phyloP scores from a whole-genome alignment of 1,139 yeast genomes.

The Yamadazyma songkhlaensis region DNA sequence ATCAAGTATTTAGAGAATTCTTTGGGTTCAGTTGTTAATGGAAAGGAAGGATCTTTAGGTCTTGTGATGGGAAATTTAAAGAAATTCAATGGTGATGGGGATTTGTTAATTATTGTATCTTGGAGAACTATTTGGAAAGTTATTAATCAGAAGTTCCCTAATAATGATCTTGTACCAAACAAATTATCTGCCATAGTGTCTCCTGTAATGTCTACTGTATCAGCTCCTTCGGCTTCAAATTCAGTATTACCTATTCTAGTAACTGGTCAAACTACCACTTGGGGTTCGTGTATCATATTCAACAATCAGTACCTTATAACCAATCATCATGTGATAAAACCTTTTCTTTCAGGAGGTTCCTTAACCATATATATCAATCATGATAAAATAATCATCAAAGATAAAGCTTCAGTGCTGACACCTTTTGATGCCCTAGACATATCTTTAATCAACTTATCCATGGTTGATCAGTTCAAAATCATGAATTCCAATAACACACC shows the following conservation, averaged over 20 bases:
- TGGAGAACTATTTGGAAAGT: conserved; percentile 33
- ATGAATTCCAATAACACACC: conserved; percentile 8
- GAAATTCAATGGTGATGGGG: conserved; percentile 62
- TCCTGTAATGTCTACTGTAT: too few relatives aligned
- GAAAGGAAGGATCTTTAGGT: conserved; percentile 31
- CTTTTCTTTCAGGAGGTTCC: conserved; percentile 13
- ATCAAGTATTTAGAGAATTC: conserved; percentile 59
- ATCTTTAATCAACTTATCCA: conserved; percentile 28
- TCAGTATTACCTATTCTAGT: conserved; percentile 19
- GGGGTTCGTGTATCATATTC: conserved; percentile 39
- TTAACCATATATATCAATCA: conserved; percentile 9
- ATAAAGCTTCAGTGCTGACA: conserved; percentile 13
- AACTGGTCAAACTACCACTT: conserved; percentile 14
- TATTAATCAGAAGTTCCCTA: conserved; percentile 6
- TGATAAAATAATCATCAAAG: conserved; percentile 8
- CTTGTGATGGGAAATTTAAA: conserved; percentile 50
- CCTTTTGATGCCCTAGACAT: conserved; percentile 36
- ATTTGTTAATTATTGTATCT: conserved; percentile 47
- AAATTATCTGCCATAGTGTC: background rate
- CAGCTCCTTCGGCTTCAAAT: background rate
- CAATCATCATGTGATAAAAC: conserved; percentile 34
- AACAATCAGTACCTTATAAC: conserved; percentile 28
- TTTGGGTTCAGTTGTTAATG: conserved; percentile 53
- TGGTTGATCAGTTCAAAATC: conserved; percentile 12
- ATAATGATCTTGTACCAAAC: conserved; percentile 2